Base-by-base conservation (phyloP, 176 grass and related monocot species). In the Carex scoparia region DNA sequence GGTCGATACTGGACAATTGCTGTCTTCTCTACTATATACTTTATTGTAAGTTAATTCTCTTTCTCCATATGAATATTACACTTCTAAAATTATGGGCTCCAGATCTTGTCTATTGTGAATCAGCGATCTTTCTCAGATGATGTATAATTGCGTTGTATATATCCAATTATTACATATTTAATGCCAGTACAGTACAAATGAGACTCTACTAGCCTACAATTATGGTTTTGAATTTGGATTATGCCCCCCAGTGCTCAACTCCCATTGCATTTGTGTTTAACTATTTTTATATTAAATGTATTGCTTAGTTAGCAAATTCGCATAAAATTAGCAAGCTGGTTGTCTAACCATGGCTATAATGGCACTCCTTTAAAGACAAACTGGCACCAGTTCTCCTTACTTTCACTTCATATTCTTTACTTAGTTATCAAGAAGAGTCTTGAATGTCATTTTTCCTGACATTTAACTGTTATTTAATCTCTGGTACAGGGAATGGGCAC, bases 1-100 rank as follows among this genome's bases (percentile, higher is more conserved):
- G 94, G 94, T 71, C 89, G 89, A 53, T 97, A 94, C 81, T 97
- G 94, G 94, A 94, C 91, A 35, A 97, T 97, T 51, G 86, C 88
- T 85, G 67, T 89, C 77, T 97, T 94, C 73, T 97, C 94, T 67
- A 90, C 57, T 16, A 87, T 97, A 88, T 97, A 97, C 84, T 97
- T 97, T 56, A 62, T 97, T 70, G 94, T 97, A 89, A 94, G 94
- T 90, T 4, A 42, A 42, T 65, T 80, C 64, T 87, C 5, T 49
- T n/a, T 48, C 32, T 62, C 49, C 32, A 48, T 42, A 33, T 31
- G 3, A 69, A 69, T 49, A 16, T 27, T 83, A 51, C 2, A 18
- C 13, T 58, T 79, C 23, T 16, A 79, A 79, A 58, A 16, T 35
- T 58, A 4, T 57, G 5, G 28, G 5, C 30, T 35, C 6, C 6